Conservation (phyloP, 1,284 basidiomycete species). For the Rhodotorula sp. region DNA sequence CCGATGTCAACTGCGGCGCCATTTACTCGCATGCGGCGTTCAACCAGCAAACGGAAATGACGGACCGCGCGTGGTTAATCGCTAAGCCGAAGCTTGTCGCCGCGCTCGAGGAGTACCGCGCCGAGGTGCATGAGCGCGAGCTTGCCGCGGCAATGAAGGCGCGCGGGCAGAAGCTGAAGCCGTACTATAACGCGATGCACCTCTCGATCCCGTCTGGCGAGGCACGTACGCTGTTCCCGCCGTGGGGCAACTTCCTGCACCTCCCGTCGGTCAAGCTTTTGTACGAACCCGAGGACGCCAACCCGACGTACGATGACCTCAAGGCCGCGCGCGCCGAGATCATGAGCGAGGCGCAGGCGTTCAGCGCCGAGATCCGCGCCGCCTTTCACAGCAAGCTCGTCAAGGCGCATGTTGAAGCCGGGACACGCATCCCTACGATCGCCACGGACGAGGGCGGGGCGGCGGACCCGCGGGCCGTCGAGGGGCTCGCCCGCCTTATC, state of each 20-base stretch:
- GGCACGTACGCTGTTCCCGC: constrained; percentile 17
- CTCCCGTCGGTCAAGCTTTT: constrained; percentile 11
- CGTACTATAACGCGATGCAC: neutral
- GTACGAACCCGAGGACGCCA: constrained; percentile 10
- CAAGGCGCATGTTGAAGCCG: constrained; percentile 4
- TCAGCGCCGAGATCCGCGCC: neutral
- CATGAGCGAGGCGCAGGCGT: neutral
- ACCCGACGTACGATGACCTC: neutral
- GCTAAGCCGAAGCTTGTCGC: constrained; percentile 6
- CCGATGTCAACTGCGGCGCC: neutral
- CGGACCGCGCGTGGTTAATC: constrained; percentile 16
- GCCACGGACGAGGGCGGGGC: too few relatives aligned
- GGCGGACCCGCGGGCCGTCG: neutral
- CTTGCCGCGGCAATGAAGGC: constrained; percentile 2
- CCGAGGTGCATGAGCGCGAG: neutral
- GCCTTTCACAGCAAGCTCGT: constrained; percentile 1
- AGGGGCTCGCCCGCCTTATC: neutral
- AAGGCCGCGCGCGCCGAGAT: neutral
- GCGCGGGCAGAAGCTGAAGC: constrained; percentile 1
- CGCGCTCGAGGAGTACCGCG: constrained; percentile 9
- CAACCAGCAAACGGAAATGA: constrained; percentile 13
- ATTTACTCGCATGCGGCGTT: neutral
- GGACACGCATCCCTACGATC: neutral
- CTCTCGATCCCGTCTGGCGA: constrained; percentile 9
- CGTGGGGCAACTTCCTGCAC: constrained; percentile 18